Evolutionary conservation across 2,329 filamentous ascomycete genomes (phyloP), one percentile per base, ranked within the genome.

Genomic region (Trichoderma koningiopsis): DNA sequence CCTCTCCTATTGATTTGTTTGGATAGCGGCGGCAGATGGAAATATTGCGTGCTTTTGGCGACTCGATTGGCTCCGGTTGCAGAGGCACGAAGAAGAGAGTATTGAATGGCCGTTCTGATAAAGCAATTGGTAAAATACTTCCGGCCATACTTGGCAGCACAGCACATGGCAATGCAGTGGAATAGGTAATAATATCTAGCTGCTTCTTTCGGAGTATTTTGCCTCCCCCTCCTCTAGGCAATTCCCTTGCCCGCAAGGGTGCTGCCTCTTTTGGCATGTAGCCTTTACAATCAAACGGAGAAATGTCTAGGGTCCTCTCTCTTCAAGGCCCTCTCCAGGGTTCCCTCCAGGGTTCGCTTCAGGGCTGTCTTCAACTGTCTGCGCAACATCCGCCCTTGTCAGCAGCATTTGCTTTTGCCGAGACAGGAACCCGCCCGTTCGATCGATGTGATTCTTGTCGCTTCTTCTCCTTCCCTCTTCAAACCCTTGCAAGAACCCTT

Each of bases 381-480:
- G 64, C 55, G 64, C 64, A 55, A 67, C 64, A 67, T 66, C 53
- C 58, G 63, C 63, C 63, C 63, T 47, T 57, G 53, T 53, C 60
- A 29, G 58, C 33, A 47, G 37, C 43, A 11, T 22, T 47, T 19
- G 16, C 19, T 43, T 43, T 43, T 43, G 33, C 37, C 49, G 19
- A 63, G 67, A 47, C 67, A 60, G 63, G 37, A 61, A 56, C 66
- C 52, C 37, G 49, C 57, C 52, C 8, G 66, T 31, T 61, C 68
- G 68, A 64, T 69, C 68, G 68, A 69, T 53, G 59, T 16, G 60
- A 57, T 59, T 64, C 53, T 64, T 57, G 31, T 69, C 60, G 68
- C 53, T 69, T 69, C 70, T 66, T 53, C 31, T 33, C 33, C 14
- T 43, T 19, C 24, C 10, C 16, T 31, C n/a, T 53, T 43, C 16